Evolutionary conservation across 2,329 filamentous ascomycete genomes (phyloP).

Genomic region (Trichoderma sp.): DNA sequence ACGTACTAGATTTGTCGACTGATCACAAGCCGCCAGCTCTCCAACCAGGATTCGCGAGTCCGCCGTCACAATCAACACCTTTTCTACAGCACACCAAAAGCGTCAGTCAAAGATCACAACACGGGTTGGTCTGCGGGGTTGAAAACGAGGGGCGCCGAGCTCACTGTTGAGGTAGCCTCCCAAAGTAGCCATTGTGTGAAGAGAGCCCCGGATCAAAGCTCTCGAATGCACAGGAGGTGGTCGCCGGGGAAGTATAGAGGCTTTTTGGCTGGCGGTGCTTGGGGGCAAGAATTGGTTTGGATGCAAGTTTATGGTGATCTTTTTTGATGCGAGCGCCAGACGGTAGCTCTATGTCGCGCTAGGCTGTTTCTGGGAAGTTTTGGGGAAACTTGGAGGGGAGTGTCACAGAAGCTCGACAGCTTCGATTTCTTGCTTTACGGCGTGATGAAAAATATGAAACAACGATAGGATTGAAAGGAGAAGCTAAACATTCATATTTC

Average conservation of each 20-base stretch:
- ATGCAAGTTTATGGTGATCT: background rate
- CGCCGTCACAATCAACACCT: slow-evolving; percentile 85
- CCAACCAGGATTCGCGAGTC: slow-evolving; percentile 87
- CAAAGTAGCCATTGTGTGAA: slow-evolving; percentile 42
- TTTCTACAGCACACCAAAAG: slow-evolving; percentile 59
- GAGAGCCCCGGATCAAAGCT: background rate
- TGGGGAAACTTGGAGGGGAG: background rate
- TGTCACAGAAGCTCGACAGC: background rate
- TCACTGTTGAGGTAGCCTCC: slow-evolving; percentile 46
- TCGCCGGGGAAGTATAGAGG: background rate
- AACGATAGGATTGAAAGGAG: background rate
- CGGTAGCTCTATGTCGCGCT: slow-evolving; percentile 16
- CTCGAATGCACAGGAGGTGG: background rate
- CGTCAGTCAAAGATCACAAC: background rate
- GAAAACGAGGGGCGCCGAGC: slow-evolving; percentile 26
- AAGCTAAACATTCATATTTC: background rate
- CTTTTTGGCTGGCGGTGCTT: background rate
- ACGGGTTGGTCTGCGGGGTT: slow-evolving; percentile 10
- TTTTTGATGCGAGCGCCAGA: slow-evolving; percentile 4
- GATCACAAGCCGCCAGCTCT: slow-evolving; percentile 80
- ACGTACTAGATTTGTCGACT: slow-evolving; percentile 79
- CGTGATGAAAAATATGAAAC: fast-evolving
- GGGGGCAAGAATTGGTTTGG: background rate
- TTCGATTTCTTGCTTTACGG: background rate
- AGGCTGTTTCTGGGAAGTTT: slow-evolving; percentile 17